phyloP scores from a whole-genome alignment of 352 stramenopile species.

The Globisporangium apiculatum region DNA sequence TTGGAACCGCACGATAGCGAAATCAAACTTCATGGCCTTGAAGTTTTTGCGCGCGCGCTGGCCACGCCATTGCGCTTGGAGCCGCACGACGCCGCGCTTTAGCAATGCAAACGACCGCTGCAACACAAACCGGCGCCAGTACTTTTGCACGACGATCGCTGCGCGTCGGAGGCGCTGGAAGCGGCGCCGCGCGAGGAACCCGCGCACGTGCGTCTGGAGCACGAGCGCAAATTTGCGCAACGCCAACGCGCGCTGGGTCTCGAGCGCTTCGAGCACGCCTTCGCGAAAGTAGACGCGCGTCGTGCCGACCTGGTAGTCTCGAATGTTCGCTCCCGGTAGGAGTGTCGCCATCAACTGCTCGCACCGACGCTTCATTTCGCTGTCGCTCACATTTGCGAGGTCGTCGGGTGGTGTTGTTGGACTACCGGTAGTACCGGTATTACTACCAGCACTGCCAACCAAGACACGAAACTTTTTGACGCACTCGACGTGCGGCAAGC shows the following conservation, averaged over 20 bases:
- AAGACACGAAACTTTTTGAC: slow-evolving; percentile 78
- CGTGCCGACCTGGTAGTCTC: slow-evolving; percentile 83
- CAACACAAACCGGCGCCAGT: slow-evolving; percentile 64
- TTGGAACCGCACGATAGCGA: slow-evolving; percentile 71
- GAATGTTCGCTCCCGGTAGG: slow-evolving; percentile 59
- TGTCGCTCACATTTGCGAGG: slow-evolving; percentile 27
- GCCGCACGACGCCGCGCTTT: slow-evolving; percentile 34
- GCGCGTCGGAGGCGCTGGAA: slow-evolving; percentile 41
- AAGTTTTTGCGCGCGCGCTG: slow-evolving; percentile 53
- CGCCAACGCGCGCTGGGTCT: slow-evolving; percentile 63
- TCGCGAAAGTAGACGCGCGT: slow-evolving; percentile 85
- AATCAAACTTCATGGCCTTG: slow-evolving; percentile 65
- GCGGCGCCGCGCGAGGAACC: slow-evolving; percentile 47
- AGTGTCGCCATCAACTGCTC: slow-evolving; percentile 65
- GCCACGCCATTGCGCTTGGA: slow-evolving; percentile 63
- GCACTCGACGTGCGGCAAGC: slow-evolving; percentile 69
- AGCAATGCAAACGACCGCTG: slow-evolving; percentile 48
- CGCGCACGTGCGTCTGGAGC: slow-evolving; percentile 65
- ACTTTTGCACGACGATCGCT: slow-evolving; percentile 60
- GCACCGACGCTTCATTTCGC: slow-evolving; percentile 50
- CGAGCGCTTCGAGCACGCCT: slow-evolving; percentile 69
- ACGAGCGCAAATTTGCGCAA: slow-evolving; percentile 72
- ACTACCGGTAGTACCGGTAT: slow-evolving; percentile 9
- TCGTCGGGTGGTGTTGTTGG: slow-evolving; percentile 1
- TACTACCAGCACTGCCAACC: slow-evolving; percentile 14